Evolutionary conservation across 306 rosid genomes (phyloP).

Genomic region (Adenanthera pavonina): DNA sequence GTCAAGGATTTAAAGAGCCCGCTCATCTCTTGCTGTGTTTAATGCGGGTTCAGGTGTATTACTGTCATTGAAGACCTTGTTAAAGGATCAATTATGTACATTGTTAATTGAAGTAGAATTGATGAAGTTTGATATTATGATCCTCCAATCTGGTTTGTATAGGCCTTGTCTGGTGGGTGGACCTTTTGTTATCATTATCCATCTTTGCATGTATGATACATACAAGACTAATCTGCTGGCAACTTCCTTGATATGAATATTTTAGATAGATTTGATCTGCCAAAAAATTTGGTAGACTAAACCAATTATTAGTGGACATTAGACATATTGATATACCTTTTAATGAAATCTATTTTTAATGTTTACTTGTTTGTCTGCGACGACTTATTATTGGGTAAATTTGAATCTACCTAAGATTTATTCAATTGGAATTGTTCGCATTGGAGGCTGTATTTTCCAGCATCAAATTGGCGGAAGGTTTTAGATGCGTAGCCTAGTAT

Average conservation of each 20-base stretch:
- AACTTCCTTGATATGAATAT: neutral
- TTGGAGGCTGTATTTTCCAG: neutral
- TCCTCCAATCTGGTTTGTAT: slow-evolving; percentile 22
- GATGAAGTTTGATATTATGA: slow-evolving; percentile 41
- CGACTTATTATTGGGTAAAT: neutral
- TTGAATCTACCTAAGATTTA: neutral
- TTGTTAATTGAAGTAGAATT: slow-evolving; percentile 37
- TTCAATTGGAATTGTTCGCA: neutral
- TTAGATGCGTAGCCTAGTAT: neutral
- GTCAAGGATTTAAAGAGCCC: slow-evolving; percentile 39
- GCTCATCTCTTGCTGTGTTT: slow-evolving; percentile 33
- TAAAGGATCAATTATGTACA: slow-evolving; percentile 46
- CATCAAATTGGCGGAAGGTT: neutral
- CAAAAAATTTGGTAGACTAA: neutral
- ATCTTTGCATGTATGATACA: neutral
- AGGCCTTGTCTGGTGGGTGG: slow-evolving; percentile 17
- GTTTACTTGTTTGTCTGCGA: neutral
- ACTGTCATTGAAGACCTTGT: slow-evolving; percentile 42
- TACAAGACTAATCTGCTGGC: neutral
- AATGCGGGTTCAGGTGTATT: slow-evolving; percentile 47
- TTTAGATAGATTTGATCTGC: slow-evolving; percentile 6
- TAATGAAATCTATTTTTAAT: neutral
- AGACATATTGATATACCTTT: neutral
- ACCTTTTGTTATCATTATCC: neutral
- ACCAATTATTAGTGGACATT: neutral